Evolutionary conservation across 1,284 basidiomycete genomes (phyloP).

Genomic region (Schizopora paradoxa): DNA sequence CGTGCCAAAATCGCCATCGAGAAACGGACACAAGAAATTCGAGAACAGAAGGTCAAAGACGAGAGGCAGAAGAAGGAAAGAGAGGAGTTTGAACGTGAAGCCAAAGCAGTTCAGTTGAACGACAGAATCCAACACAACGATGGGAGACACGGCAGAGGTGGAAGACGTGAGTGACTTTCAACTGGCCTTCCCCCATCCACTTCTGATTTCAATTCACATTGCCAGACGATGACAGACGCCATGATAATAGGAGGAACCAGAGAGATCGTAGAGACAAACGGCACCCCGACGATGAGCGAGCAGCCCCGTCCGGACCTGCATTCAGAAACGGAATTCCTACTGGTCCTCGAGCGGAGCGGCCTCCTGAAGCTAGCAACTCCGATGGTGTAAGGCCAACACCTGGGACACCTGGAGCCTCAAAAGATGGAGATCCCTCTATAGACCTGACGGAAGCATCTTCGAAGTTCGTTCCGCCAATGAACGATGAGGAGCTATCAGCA

Average conservation of each 20-base stretch:
- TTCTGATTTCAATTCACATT: conserved; percentile 18
- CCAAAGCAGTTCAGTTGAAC: conserved; percentile 56
- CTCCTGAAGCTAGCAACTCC: conserved; percentile 39
- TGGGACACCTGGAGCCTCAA: no score
- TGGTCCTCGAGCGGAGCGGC: conserved; percentile 77
- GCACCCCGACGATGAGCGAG: conserved; percentile 20
- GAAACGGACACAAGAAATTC: conserved; percentile 77
- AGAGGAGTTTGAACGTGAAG: conserved; percentile 67
- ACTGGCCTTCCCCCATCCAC: conserved; percentile 12
- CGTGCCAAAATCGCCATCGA: conserved; percentile 84
- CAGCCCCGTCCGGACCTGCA: conserved; percentile 30
- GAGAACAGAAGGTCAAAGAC: conserved; percentile 58
- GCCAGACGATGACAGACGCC: conserved; percentile 54
- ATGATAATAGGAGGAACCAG: conserved; percentile 27
- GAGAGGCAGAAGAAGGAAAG: conserved; percentile 54
- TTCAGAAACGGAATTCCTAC: conserved; percentile 66
- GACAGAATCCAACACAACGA: conserved; percentile 34
- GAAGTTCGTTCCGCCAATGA: conserved; percentile 65
- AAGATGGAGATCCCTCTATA: conserved; percentile 20
- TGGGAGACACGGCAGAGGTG: conserved; percentile 36
- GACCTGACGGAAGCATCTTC: conserved; percentile 35
- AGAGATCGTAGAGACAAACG: conserved; percentile 31
- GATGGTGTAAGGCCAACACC: conserved; percentile 27
- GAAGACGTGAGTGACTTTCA: conserved; percentile 40
- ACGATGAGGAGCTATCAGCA: conserved; percentile 67